phyloP scores from a whole-genome alignment of 1,284 basidiomycete species.

The Tremellales sp. region DNA sequence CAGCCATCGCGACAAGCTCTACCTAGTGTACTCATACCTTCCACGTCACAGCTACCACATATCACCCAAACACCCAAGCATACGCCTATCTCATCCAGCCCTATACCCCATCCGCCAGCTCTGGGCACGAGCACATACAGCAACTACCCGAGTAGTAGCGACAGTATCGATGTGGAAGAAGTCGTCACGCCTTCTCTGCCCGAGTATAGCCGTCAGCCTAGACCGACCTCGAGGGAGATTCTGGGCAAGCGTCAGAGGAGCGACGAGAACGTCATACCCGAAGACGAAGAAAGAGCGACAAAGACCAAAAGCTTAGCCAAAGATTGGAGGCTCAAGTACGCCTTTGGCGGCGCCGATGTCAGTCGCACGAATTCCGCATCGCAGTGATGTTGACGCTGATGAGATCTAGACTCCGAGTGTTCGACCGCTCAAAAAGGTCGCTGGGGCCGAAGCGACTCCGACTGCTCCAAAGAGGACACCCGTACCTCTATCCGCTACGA shows the following conservation, averaged over 20 bases:
- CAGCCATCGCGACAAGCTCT: neutral
- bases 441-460: no score
- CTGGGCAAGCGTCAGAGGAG: constrained; percentile 1
- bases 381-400: no score
- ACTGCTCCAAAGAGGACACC: no score
- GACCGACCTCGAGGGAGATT: no score
- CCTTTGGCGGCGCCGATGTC: constrained; percentile 20
- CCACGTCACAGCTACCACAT: constrained; percentile 5
- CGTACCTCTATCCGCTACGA: neutral
- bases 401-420: no score
- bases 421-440: no score
- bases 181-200: constrained; percentile 26
- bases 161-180: constrained; percentile 29
- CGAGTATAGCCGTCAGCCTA: no score
- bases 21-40: constrained; percentile 1
- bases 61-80: neutral
- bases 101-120: neutral
- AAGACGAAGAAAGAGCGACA: constrained; percentile 21
- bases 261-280: no score
- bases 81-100: neutral
- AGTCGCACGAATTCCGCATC: no score
- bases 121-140: neutral
- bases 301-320: constrained; percentile 34
- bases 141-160: constrained; percentile 15
- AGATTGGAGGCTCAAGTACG: constrained; percentile 44